Evolutionary conservation across 2,329 filamentous ascomycete genomes (phyloP).

Genomic region (Cladosporium sp.): DNA sequence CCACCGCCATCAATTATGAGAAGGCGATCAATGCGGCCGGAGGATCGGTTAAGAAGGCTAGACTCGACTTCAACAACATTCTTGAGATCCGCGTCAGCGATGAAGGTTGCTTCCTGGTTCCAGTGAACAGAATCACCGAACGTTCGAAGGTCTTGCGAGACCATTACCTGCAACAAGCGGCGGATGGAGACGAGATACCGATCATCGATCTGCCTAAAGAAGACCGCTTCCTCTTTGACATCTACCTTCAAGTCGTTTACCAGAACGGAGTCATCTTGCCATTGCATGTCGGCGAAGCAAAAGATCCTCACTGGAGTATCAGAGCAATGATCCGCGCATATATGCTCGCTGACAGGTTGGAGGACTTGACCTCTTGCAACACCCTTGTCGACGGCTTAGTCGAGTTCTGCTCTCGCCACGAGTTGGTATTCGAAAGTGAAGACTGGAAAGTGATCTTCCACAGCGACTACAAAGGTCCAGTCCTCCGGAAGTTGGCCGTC

Average conservation of each 20-base stretch:
- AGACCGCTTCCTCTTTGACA: conserved; percentile 1
- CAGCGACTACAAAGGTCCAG: neutral
- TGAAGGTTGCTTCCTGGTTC: neutral
- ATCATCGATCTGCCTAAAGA: neutral
- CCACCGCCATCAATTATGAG: neutral
- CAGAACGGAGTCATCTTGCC: neutral
- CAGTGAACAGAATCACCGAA: neutral
- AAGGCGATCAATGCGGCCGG: neutral
- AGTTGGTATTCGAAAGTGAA: neutral
- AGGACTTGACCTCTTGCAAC: neutral
- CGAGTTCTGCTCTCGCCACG: neutral
- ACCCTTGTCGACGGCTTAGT: neutral
- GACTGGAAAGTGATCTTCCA: neutral
- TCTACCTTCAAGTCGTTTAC: neutral
- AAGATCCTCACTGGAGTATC: neutral
- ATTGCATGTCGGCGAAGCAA: neutral
- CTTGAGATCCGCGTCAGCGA: neutral
- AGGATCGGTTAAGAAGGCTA: neutral
- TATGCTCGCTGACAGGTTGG: neutral
- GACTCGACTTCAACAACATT: neutral
- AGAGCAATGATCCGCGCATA: neutral
- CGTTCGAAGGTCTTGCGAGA: neutral
- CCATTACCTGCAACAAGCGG: neutral
- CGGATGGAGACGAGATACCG: neutral
- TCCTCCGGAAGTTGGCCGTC: neutral